Base-by-base conservation (phyloP, 2,329 filamentous ascomycete genomes). In the Sporothrix mexicana region DNA sequence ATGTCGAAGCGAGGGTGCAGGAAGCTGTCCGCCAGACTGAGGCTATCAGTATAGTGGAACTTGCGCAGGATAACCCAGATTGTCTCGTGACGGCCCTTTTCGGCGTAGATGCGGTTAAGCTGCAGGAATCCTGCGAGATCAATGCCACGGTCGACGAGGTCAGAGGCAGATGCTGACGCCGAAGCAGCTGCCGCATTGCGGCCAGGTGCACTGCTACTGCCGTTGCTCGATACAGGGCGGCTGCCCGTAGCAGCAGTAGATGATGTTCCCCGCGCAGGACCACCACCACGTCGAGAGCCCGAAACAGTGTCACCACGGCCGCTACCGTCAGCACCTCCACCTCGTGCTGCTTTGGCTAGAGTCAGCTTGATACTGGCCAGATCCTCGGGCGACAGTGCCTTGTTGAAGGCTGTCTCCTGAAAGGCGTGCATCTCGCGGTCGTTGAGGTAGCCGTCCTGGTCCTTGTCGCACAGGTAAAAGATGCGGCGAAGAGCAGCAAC, bases 21-120 rank as follows among this genome's bases (percentile, higher is more conserved):
- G 79, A 98, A 98, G 77, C 87, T 93, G 79, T 98, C 95, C 78
- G 95, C 94, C 53, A 99, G 84, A 75, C 93, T 97, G 64, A 99
- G 84, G 80, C 94, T 98, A 83, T 98, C 96, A 0, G 95, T 98
- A 79, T 99, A 98, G 78, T 97, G 93, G 77, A 97, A 97, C 77
- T 96, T 95, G 73, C 96, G 90, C 74, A 99, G 83, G 74, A 99
- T 98, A 74, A 97, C 94, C 96, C 96, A 99, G 59, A 98, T 96
- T 0, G 96, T 99, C 82, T 99, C 96, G 80, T 99, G 96, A 13
- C 96, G 92, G 13, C 96, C 96, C 80, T 98, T 98, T 80, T 98
- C 95, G 0, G 95, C 96, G 80, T 98, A 99, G 73, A 98, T 89
- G 82, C 95, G 97, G 83, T 98, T 98, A 53, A 99, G 84, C 76